Evolutionary conservation across 176 grass and related monocot genomes (phyloP), one percentile per base, ranked within the genome.

Genomic region (Oryza meridionalis): DNA sequence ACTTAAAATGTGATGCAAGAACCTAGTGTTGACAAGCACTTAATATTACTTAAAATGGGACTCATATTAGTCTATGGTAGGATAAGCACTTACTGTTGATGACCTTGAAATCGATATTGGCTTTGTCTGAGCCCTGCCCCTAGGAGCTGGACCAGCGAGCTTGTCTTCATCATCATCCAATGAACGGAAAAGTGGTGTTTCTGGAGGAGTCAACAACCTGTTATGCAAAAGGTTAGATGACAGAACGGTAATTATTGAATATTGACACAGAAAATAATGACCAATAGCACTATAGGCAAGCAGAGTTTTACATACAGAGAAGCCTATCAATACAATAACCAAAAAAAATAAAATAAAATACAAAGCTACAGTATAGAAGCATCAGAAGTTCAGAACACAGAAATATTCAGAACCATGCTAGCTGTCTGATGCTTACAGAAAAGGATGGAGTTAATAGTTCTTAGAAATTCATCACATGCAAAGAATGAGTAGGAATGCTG

Each of bases 181-280:
- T 40, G 89, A 98, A 83, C 74, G 91, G 40, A 98, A 98, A 85
- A 98, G 91, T 51, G 96, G 96, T 70, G 96, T 95, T 49, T 92
- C 96, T 63, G 93, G 96, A 49, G 96, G 96, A 83, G 96, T 95
- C 79, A 98, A 82, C 73, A 98, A 69, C 96, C 96, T 98, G 59
- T 77, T 24, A 22, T 74, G 64, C 79, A 63, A 67, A 75, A 77
- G 63, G 14, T 84, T 25, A 72, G 44, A 31, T 67, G 31, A 70
- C 43, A 84, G 9, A 26, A 12, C 13, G 7, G 70, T 45, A 72
- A 7, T 8, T 45, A 45, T 46, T 46, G 11, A 7, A 4, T 45
- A 45, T 46, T 46, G 11, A 46, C n/a, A 25, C 11, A 7, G 12
- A 72, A 72, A 14, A 27, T 46, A 62, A 63, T 72, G 12, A 27